Base-by-base conservation (phyloP, 495 filamentous ascomycete species). In the Podospora fimiseda region DNA sequence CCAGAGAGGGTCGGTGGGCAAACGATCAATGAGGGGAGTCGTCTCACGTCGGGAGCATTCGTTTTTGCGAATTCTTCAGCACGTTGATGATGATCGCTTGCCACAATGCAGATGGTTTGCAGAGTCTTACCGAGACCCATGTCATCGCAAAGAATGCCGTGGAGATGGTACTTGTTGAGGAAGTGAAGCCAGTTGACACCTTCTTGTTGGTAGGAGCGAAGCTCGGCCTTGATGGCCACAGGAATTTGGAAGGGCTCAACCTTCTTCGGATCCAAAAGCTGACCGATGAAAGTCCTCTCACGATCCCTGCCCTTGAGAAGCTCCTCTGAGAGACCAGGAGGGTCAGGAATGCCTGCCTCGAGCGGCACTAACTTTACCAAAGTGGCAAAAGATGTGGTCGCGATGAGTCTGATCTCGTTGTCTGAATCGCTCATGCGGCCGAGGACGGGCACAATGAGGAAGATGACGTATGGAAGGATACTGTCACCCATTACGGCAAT, bases 361-460 rank as follows among this genome's bases (percentile, higher is more conserved):
- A 98, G 77, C n/a, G 93, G 93, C 21, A 98, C 93, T n/a, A 98
- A 80, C 64, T 97, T 97, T 61, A 98, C 94, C 3, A 98, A 76
- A 0, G 92, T 97, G 1, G 93, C 93, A 59, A 98, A 98, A 11
- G 90, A 94, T 1, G 94, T 98, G 0, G 93, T 98, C 2, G 93
- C 91, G 51, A 98, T 86, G 19, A 98, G 80, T 38, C 93, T 83
- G 48, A 97, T 84, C 60, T 97, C 91, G 59, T 91, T 90, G 68
- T 98, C 92, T 0, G 92, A 93, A 66, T 98, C 93, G 65, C 91
- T 96, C 93, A 98, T 98, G n/a, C 93, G 84, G 37, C 93, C 93
- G 48, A 98, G 79, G 3, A 98, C 92, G 2, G 93, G 93, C n/a
- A 96, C 92, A 42, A 98, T 92, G 50, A 98, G 80, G 81, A 98